Evolutionary conservation across 257 asterid species (phyloP).

Genomic region (Rauvolfia tetraphylla): DNA sequence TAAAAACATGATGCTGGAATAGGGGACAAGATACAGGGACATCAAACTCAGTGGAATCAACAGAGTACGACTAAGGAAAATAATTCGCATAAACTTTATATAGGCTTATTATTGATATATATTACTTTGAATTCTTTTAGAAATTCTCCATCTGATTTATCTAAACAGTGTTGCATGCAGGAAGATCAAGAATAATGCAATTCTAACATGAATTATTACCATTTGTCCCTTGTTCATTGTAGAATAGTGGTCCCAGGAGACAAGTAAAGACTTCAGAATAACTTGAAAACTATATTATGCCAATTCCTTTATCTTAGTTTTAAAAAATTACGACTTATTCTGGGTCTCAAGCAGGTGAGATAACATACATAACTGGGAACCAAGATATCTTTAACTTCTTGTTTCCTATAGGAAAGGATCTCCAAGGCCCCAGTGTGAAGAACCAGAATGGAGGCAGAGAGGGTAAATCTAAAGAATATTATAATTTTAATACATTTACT

Average conservation of each 20-base stretch:
- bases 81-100: not conserved
- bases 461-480: not conserved
- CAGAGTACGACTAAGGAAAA: not conserved
- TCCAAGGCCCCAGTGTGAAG: not conserved
- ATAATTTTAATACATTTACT: too few species aligned
- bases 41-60: too few species aligned
- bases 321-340: too few species aligned
- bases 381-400: too few species aligned
- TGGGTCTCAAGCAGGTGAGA: not conserved
- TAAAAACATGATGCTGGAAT: too few species aligned
- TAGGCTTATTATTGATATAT: not conserved
- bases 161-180: not conserved
- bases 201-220: not conserved
- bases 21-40: not conserved
- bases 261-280: not conserved
- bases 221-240: not conserved
- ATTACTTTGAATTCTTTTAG: not conserved
- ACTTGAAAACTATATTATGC: not conserved
- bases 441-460: not conserved
- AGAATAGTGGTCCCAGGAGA: not conserved
- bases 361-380: too few species aligned
- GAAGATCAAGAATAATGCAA: not conserved
- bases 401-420: not conserved
- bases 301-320: not conserved
- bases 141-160: not conserved